Percentiles rank a stretch among this genome's conserved stretches.
These are phyloP conservation scores for Ehretia macrophylla DNA, from an alignment of 257 asterid species.

Conservation along the genomic window DNA sequence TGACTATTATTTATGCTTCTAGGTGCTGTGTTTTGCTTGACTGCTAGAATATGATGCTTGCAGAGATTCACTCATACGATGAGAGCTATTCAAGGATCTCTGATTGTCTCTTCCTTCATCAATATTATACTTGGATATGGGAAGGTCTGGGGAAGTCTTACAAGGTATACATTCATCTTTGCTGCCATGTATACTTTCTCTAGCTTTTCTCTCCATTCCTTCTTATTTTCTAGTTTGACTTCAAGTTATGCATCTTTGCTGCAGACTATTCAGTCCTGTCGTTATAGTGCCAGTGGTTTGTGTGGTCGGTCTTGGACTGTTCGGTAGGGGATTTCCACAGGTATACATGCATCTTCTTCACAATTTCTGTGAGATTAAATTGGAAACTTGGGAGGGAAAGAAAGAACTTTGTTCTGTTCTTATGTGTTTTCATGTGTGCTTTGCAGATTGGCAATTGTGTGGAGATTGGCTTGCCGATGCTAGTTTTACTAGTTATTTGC, in stretches of 20 bases:
- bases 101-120: constrained; percentile 81
- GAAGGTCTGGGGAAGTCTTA: constrained; percentile 72
- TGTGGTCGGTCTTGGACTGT: constrained; percentile 86
- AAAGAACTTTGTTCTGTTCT: constrained; percentile 13
- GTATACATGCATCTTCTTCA: constrained; percentile 23
- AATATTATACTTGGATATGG: constrained; percentile 82
- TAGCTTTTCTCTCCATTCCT: not conserved
- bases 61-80: constrained; percentile 87
- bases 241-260: constrained; percentile 4
- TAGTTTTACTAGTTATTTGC: constrained; percentile 64
- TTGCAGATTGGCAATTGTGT: constrained; percentile 82
- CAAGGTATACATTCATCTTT: constrained; percentile 41
- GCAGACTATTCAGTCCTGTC: constrained; percentile 74
- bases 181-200: not conserved
- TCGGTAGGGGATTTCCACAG: constrained; percentile 84
- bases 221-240: no score
- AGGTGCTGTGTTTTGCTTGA: no score
- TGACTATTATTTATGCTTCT: no score
- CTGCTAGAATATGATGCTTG: constrained; percentile 9
- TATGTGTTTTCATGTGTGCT: not conserved
- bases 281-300: constrained; percentile 76
- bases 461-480: constrained; percentile 84
- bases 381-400: constrained; percentile 1
- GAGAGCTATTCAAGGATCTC: constrained; percentile 90
- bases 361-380: constrained; percentile 4